A percentile compares a stretch with the other conserved stretches of the same genome.
phyloP scores from a whole-genome alignment of 2,329 filamentous ascomycete species.

The Fusarium albosuccineum region DNA sequence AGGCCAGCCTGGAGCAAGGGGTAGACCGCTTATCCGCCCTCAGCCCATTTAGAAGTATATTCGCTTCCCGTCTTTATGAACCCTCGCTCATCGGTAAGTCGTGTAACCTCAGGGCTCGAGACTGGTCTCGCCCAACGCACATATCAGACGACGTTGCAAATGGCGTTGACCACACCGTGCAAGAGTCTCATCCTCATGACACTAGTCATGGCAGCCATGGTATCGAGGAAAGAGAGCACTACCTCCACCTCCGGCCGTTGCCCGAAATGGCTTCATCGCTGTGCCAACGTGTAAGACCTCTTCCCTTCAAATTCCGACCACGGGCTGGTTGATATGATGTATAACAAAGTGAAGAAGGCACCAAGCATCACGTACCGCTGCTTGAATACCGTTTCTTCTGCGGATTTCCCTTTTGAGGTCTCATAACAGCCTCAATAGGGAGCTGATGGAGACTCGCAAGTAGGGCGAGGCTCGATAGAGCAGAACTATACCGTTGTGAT shows the following conservation, averaged over 20 bases:
- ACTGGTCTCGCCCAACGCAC: constrained; percentile 1
- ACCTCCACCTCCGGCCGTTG: background rate
- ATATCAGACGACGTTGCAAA: constrained; percentile 4
- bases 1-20: constrained; percentile 1
- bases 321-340: constrained; percentile 7
- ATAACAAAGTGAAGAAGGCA: constrained; percentile 1
- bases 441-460: constrained; percentile 5
- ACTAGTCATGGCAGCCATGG: too few species aligned
- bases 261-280: constrained; percentile 7
- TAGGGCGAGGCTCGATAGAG: constrained; percentile 10
- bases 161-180: background rate
- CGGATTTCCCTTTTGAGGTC: constrained; percentile 7
- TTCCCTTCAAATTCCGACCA: constrained; percentile 10
- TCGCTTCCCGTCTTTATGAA: constrained; percentile 4
- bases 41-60: background rate
- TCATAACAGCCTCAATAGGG: background rate
- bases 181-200: background rate
- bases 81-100: background rate
- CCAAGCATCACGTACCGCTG: constrained; percentile 3
- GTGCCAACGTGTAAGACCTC: constrained; percentile 15
- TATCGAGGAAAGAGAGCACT: background rate
- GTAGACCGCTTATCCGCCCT: background rate
- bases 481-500: constrained; percentile 5
- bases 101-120: background rate
- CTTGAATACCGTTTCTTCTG: background rate